These are phyloP conservation scores for Arabis alpina DNA, from an alignment of 345 rosid genomes.

Conservation along the genomic window DNA sequence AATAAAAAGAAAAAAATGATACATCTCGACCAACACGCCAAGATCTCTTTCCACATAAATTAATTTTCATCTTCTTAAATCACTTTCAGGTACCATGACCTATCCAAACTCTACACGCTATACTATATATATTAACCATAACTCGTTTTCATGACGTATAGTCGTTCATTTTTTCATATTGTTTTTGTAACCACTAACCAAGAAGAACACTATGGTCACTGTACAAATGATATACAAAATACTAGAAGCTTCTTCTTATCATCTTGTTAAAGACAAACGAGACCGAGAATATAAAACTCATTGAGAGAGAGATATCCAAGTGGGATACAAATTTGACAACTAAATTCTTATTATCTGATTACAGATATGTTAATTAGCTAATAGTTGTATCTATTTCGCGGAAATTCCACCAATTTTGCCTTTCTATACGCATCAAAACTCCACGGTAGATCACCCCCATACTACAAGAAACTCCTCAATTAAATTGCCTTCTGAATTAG, in stretches of 20 bases:
- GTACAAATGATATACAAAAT: conserved; percentile 4
- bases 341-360: not conserved
- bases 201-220: conserved; percentile 18
- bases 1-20: not conserved
- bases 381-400: not conserved
- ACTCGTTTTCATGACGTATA: conserved; percentile 40
- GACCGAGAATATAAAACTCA: not conserved
- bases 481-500: not conserved
- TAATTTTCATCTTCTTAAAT: conserved; percentile 27
- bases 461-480: conserved; percentile 9
- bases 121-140: conserved; percentile 17
- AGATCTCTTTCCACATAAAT: conserved; percentile 25
- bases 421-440: not conserved
- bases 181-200: conserved; percentile 14
- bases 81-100: conserved; percentile 28
- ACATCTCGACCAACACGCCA: conserved; percentile 37
- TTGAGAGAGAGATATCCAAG: not conserved
- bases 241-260: conserved; percentile 37
- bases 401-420: not conserved
- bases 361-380: not conserved
- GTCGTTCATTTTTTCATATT: conserved; percentile 24
- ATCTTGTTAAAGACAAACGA: conserved; percentile 10
- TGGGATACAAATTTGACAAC: not conserved
- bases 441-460: not conserved
- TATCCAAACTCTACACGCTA: conserved; percentile 40